Percentiles rank a stretch among this genome's conserved stretches.
These are phyloP conservation scores for Solanum boliviense DNA, from an alignment of 257 asterid genomes.

Conservation along the genomic window DNA sequence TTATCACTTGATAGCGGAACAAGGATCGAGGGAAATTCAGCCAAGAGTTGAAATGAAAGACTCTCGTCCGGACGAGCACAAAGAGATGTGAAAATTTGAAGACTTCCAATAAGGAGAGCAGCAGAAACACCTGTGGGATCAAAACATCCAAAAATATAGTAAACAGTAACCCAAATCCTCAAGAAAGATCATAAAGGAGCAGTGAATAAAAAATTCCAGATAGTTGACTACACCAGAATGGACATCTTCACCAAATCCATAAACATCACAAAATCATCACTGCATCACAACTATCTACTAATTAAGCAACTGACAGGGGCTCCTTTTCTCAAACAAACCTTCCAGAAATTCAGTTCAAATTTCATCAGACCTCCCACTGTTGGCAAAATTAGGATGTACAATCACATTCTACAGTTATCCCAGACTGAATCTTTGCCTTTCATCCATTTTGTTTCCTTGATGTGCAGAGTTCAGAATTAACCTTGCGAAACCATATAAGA, in stretches of 20 bases:
- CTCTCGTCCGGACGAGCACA: conserved; percentile 49
- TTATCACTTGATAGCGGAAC: conserved; percentile 67
- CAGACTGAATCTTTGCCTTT: neutral
- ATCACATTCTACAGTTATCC: neutral
- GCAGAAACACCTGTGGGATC: conserved; percentile 42
- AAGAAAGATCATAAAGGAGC: neutral
- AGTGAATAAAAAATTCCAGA: neutral
- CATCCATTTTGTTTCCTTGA: neutral
- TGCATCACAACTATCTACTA: neutral
- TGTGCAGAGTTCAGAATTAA: neutral
- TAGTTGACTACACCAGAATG: neutral
- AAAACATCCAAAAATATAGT: neutral
- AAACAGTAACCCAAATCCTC: neutral
- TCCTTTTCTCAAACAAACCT: neutral
- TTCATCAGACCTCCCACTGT: neutral
- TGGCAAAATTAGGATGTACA: neutral
- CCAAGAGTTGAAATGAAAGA: conserved; percentile 33
- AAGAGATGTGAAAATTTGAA: conserved; percentile 38
- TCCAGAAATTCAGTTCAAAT: neutral
- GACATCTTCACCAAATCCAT: neutral
- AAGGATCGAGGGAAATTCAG: conserved; percentile 58
- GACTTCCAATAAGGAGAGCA: conserved; percentile 59
- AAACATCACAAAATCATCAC: neutral
- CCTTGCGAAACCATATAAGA: neutral
- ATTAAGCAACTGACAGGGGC: neutral